Evolutionary conservation across 176 grass and related monocot genomes (phyloP), one percentile per base, ranked within the genome.

Genomic region (Zoysia japonica): DNA sequence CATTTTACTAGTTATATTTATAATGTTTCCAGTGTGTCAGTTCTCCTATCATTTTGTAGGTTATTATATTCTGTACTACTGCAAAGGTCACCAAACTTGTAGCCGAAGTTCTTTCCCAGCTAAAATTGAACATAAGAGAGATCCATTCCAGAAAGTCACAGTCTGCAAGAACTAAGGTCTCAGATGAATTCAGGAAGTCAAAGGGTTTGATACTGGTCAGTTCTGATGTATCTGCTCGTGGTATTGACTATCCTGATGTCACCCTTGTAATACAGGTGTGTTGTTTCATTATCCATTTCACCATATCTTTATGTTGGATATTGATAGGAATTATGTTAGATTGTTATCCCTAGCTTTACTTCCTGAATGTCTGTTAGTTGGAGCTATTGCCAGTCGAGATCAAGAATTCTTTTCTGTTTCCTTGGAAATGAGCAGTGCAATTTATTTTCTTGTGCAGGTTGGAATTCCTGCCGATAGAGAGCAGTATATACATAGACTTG

Each of bases 231-330:
- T 98, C 95, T 71, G 95, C 95, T 65, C 84, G 95, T 78, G 95
- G 92, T 28, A 88, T 98, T 77, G 95, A 98, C 84, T 98, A 98
- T 73, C 95, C 92, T 15, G 90, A 98, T 89, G 96, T 95, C 76
- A 90, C 88, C 19, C 84, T 98, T 89, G 92, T 98, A 52, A 55
- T 93, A 70, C 96, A 98, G 88, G 92, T 94, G 53, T 54, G 78
- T 53, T 66, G 6, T 19, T 35, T 60, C 61, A 17, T 71, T 61
- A 1, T 63, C 28, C 28, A 28, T 28, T 28, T 28, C 28, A 28
- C 28, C 28, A 28, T 28, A 28, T 28, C 28, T 28, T 28, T 28
- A 28, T 28, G 28, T 28, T 28, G 28, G 28, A 28, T 28, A 28
- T 28, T 28, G 28, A 28, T 28, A 28, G 28, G 28, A 28, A 28